Percentiles rank a stretch among this genome's conserved stretches.
Evolutionary conservation across 768 basidiomycete genomes (phyloP).

Genomic region (Auriscalpium vulgare): DNA sequence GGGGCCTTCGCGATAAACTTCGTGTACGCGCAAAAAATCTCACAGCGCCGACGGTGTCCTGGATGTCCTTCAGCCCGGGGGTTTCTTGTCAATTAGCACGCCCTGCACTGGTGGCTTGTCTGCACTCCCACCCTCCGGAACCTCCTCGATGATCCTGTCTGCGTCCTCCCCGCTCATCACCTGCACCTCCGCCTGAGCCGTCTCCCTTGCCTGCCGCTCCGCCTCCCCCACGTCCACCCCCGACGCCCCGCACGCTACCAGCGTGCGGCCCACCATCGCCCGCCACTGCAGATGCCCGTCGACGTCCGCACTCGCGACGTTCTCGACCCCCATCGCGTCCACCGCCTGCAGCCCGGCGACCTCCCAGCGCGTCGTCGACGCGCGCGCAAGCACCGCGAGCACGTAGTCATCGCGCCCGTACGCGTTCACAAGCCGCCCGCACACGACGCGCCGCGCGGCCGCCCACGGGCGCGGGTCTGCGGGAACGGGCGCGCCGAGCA

Average conservation of each 20-base stretch:
- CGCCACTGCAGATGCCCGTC: slow-evolving; percentile 46
- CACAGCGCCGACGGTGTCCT: too few relatives aligned
- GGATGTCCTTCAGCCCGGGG: too few relatives aligned
- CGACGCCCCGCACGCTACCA: slow-evolving; percentile 32
- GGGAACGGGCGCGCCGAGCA: slow-evolving; percentile 44
- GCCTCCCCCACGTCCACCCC: slow-evolving; percentile 32
- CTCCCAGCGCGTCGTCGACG: slow-evolving; percentile 38
- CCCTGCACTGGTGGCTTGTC: too few relatives aligned
- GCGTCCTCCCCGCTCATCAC: not conserved
- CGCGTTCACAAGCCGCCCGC: slow-evolving; percentile 48
- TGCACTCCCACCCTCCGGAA: not conserved
- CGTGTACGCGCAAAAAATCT: too few relatives aligned
- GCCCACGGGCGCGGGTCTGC: slow-evolving; percentile 36
- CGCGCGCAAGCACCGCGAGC: slow-evolving; percentile 42
- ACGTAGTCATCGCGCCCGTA: slow-evolving; percentile 46
- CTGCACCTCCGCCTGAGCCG: slow-evolving; percentile 13
- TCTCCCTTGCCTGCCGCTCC: slow-evolving; percentile 26
- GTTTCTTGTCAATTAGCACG: too few relatives aligned
- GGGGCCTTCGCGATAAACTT: too few relatives aligned
- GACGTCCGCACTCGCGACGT: slow-evolving; percentile 38
- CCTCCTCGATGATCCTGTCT: not conserved
- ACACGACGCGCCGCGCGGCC: slow-evolving; percentile 37
- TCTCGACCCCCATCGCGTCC: slow-evolving; percentile 43
- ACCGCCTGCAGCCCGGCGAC: slow-evolving; percentile 45
- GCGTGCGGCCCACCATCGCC: slow-evolving; percentile 37